Evolutionary conservation across 768 basidiomycete species (phyloP).

Genomic region (Saitozyma podzolica): DNA sequence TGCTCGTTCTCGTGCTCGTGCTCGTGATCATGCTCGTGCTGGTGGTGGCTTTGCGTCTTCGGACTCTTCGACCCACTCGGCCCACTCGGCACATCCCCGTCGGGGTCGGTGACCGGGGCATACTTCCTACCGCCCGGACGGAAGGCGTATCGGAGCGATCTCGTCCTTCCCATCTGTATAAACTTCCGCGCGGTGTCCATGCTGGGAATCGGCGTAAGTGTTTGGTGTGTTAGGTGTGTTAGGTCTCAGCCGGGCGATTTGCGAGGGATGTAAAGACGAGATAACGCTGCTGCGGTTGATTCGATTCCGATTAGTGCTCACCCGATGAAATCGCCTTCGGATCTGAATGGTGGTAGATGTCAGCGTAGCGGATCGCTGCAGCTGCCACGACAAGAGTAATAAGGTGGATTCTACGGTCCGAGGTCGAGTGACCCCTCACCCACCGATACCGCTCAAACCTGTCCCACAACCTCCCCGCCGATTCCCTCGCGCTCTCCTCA

Average conservation of each 20-base stretch:
- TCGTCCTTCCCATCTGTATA: constrained; percentile 50
- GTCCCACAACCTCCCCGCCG: constrained; percentile 15
- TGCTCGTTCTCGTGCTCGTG: too few relatives aligned
- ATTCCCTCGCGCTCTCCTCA: constrained; percentile 33
- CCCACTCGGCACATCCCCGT: neutral
- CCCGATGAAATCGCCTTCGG: constrained; percentile 35
- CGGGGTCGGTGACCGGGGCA: constrained; percentile 3
- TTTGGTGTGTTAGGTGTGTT: too few relatives aligned
- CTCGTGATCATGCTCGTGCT: neutral
- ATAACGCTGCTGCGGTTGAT: neutral
- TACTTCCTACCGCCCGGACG: constrained; percentile 46
- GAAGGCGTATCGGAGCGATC: constrained; percentile 49
- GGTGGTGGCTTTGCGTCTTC: neutral
- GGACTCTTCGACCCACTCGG: neutral
- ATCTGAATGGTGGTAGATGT: neutral
- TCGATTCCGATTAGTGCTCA: constrained; percentile 4
- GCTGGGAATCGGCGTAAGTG: constrained; percentile 8
- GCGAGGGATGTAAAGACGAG: too few relatives aligned
- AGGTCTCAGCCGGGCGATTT: too few relatives aligned
- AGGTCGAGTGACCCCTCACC: neutral
- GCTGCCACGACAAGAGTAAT: neutral
- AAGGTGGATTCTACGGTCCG: neutral
- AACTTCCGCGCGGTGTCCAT: constrained; percentile 51
- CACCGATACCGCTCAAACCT: constrained; percentile 35
- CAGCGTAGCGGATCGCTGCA: neutral